Base-by-base conservation (phyloP, 306 rosid species). In the Vachellia pachyceras region DNA sequence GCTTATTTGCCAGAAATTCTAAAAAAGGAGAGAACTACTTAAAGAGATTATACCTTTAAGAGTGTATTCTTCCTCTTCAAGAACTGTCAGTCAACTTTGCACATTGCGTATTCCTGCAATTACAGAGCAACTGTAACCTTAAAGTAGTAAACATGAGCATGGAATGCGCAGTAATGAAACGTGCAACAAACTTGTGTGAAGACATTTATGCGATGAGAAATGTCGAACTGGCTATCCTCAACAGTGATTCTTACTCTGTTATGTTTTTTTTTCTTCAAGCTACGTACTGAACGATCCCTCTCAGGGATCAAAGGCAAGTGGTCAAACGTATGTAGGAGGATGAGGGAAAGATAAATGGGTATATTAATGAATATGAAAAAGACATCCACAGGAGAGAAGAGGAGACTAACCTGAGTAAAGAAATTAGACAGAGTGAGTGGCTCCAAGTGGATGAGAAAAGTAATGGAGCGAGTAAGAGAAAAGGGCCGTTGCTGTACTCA, bases 71-170 rank as follows among this genome's bases (percentile, higher is more conserved):
- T 72, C 52, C 65, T 76, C 29, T 15, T 4, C 82, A 77, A 40
- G 23, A 76, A 63, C 69, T 82, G 69, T 81, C 58, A 72, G 69
- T 39, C 78, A 84, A 79, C 81, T 80, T 45, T 55, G 54, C 63
- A 41, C 81, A 54, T 84, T 82, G 69, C 78, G 45, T 18, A 60
- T 82, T 86, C 66, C 90, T 89, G 82, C 63, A 85, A 78, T 45
- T 75, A 79, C 78, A 81, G 82, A 17, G 80, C 44, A 83, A 83
- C 73, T 63, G 39, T 76, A 73, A 86, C 76, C 78, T 64, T 12
- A 75, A 72, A 64, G 68, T 39, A 47, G 64, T 49, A 67, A 70
- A 79, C 35, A 45, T 42, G 77, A 83, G 39, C 61, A 58, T 10
- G 44, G 75, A 77, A 67, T 7, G 41, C 29, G 76, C 64, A 64